Evolutionary conservation across 306 rosid genomes (phyloP), one percentile per base, ranked within the genome.

Genomic region (Hylodesmum podocarpum): DNA sequence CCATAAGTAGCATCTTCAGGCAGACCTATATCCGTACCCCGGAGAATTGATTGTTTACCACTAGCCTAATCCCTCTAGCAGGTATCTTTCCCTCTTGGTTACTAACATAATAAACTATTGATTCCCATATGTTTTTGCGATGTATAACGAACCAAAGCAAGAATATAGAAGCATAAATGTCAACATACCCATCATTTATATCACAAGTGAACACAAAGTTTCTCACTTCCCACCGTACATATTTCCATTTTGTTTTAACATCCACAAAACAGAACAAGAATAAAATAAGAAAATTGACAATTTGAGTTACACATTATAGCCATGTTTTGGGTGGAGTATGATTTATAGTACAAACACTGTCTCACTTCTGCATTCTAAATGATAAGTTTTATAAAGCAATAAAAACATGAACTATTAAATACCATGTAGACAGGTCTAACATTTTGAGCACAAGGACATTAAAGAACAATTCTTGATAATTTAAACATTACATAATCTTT

Each of bases 131-230:
- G 0, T 66, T 8, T 64, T 25, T 9, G 16, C 1, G n/a, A 31
- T 0, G 47, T 18, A 33, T 46, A 50, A 50, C 49, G 33, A 50
- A 11, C 33, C 21, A 50, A 50, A 49, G 6, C 13, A 19, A 50
- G 49, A 19, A 50, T 21, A 33, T 49, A 34, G 34, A 50, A 70
- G 19, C 21, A 69, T 70, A 70, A 47, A 68, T n/a, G 37, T 46
- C 61, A 44, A 68, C 28, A 69, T 18, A 33, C 29, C 25, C 69
- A 68, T 50, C 58, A 47, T 69, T n/a, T 16, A 69, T 50, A 69
- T 12, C 44, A 47, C 18, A 50, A 6, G 63, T 31, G 14, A 47
- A 12, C 14, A 31, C 19, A 47, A 16, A 47, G 31, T 70, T 50
- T 31, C 47, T 11, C 31, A 29, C 12, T 29, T 18, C 29, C 43